phyloP scores from a whole-genome alignment of 768 basidiomycete genomes.

The Suillus occidentalis region DNA sequence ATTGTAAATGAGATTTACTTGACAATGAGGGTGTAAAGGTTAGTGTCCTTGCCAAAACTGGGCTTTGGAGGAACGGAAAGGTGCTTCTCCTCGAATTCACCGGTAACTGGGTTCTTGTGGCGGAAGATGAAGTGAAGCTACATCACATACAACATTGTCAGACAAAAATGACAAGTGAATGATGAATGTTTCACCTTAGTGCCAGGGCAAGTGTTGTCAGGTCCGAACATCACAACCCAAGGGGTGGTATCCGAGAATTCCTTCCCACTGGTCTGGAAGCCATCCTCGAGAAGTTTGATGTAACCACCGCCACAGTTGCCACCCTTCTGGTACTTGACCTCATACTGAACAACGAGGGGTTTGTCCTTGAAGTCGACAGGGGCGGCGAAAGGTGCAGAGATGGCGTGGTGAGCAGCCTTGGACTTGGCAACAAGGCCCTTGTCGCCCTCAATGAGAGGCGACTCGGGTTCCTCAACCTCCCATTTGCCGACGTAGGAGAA shows the following conservation, averaged over 20 bases:
- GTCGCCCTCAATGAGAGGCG: conserved; percentile 79
- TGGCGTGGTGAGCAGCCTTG: conserved; percentile 98
- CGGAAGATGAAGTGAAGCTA: conserved; percentile 99
- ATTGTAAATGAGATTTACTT: conserved; percentile 53
- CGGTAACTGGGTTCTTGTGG: conserved; percentile 90
- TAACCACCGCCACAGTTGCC: conserved; percentile 99
- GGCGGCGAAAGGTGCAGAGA: conserved; percentile 84
- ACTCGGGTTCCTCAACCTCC: conserved; percentile 88
- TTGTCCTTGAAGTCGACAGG: conserved; percentile 80
- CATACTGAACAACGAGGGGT: conserved; percentile 95
- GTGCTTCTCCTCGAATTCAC: conserved; percentile 97
- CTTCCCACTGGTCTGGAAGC: conserved; percentile 91
- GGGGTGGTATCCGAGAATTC: conserved; percentile 94
- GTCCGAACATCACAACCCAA: conserved; percentile 97
- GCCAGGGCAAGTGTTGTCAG: conserved; percentile 90
- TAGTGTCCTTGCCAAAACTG: conserved; percentile 85
- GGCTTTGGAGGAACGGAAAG: conserved; percentile 79
- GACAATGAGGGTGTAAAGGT: conserved; percentile 92
- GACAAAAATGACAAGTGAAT: not conserved
- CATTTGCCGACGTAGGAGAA: conserved; percentile 98
- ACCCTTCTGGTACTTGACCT: conserved; percentile 99
- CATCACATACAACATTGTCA: conserved; percentile 7
- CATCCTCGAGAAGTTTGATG: conserved; percentile 92
- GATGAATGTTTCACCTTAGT: conserved; percentile 62
- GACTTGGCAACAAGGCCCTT: conserved; percentile 92